These are phyloP conservation scores for Mucor indicus DNA, from an alignment of 371 early-diverging fungal species.

Conservation along the genomic window DNA sequence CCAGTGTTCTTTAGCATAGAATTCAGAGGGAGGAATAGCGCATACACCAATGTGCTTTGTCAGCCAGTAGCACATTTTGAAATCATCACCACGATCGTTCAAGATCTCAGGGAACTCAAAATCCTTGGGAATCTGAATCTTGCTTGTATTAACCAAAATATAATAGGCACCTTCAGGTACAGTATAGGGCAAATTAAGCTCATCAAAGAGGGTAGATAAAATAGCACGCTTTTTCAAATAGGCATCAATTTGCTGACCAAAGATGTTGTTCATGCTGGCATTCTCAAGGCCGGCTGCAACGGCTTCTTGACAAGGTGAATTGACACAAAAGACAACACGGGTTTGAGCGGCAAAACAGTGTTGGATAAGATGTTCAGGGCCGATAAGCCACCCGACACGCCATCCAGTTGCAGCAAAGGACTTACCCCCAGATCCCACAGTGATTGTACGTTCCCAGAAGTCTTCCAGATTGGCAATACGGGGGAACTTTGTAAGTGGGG, in stretches of 20 bases:
- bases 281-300: conserved; percentile 75
- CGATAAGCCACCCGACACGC: conserved; percentile 95
- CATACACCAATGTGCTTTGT: conserved; percentile 90
- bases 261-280: conserved; percentile 58
- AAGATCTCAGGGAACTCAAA: conserved; percentile 65
- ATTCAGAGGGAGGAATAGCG: conserved; percentile 91
- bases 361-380: conserved; percentile 71
- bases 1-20: conserved; percentile 76
- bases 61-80: conserved; percentile 83
- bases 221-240: conserved; percentile 76
- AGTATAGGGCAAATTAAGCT: conserved; percentile 74
- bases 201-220: conserved; percentile 68
- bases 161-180: conserved; percentile 94
- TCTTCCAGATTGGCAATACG: conserved; percentile 82
- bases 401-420: conserved; percentile 96
- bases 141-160: conserved; percentile 79
- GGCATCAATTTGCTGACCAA: conserved; percentile 61
- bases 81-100: conserved; percentile 68
- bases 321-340: conserved; percentile 85
- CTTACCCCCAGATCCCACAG: conserved; percentile 93
- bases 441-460: conserved; percentile 91
- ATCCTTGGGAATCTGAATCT: conserved; percentile 64
- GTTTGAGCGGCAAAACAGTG: conserved; percentile 86
- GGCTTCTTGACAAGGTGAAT: conserved; percentile 91
- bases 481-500: conserved; percentile 59